These are phyloP conservation scores for Epichloe amarillans DNA, from an alignment of 2,329 filamentous ascomycete genomes.

Conservation along the genomic window DNA sequence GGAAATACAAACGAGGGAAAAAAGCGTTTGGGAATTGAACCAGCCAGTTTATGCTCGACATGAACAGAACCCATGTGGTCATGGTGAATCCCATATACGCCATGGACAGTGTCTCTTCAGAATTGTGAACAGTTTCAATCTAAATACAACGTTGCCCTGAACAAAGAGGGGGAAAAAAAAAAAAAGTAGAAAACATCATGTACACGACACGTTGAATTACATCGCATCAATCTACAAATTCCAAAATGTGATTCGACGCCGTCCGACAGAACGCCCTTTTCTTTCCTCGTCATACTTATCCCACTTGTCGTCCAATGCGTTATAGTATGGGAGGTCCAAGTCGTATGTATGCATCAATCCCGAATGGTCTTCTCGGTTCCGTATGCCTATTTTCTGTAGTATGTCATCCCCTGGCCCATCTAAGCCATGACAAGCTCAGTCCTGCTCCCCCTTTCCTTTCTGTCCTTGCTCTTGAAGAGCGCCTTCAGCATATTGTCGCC, in stretches of 20 bases:
- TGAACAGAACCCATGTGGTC: conserved; percentile 32
- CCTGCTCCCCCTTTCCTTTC: conserved; percentile 26
- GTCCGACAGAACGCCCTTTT: neutral
- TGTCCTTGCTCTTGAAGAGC: conserved; percentile 44
- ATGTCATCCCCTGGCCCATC: neutral
- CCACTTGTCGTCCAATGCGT: neutral
- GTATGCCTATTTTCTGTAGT: neutral
- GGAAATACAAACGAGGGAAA: too few relatives aligned
- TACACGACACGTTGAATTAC: too few relatives aligned
- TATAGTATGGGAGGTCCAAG: neutral
- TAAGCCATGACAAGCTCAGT: conserved; percentile 19
- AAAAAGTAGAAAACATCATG: neutral
- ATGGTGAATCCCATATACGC: conserved; percentile 17
- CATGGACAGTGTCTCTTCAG: neutral
- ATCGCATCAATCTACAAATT: neutral
- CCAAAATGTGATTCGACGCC: neutral
- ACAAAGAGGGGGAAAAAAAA: too few relatives aligned
- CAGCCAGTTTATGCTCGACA: conserved; percentile 10
- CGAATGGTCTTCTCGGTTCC: neutral
- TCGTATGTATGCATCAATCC: neutral
- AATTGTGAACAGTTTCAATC: neutral
- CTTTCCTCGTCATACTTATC: neutral
- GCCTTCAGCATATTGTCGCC: conserved; percentile 42
- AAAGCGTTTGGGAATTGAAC: too few relatives aligned
- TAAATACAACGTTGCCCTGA: neutral